phyloP scores from a whole-genome alignment of 768 basidiomycete genomes.

The Hypholoma sublateritium region DNA sequence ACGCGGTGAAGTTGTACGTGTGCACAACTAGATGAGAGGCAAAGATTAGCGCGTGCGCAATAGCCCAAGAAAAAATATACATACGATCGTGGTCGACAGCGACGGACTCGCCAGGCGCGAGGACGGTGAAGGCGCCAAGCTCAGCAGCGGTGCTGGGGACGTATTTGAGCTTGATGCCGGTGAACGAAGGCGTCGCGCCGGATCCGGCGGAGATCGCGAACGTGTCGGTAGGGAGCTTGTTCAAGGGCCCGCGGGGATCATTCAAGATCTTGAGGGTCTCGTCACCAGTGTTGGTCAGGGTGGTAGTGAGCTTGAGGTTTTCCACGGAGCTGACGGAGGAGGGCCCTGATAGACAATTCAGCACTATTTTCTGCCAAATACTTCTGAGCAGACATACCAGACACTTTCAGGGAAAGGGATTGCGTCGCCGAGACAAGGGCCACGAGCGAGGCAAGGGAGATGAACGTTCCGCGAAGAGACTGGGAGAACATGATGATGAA shows the following conservation, averaged over 20 bases:
- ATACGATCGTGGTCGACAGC: constrained; percentile 36
- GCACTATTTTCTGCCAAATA: neutral
- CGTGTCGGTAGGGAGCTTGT: constrained; percentile 35
- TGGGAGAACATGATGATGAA: neutral
- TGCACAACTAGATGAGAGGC: neutral
- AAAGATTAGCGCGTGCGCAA: constrained; percentile 17
- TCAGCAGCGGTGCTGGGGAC: constrained; percentile 25
- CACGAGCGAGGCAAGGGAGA: neutral
- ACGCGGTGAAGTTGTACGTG: constrained; percentile 38
- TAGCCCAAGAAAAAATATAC: neutral
- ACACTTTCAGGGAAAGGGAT: neutral
- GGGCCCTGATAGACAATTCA: constrained; percentile 20
- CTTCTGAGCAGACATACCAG: neutral
- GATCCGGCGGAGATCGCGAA: constrained; percentile 34
- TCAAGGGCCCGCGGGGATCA: constrained; percentile 39
- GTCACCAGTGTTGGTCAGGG: constrained; percentile 42
- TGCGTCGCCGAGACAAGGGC: neutral
- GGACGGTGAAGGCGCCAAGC: constrained; percentile 33
- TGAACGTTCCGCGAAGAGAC: neutral
- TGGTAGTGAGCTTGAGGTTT: constrained; percentile 38
- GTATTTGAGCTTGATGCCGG: constrained; percentile 41
- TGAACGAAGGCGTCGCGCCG: constrained; percentile 37
- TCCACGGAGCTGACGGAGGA: constrained; percentile 34
- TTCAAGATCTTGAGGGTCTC: constrained; percentile 43
- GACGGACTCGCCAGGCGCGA: constrained; percentile 38